These are phyloP conservation scores for Monosporozyma aerobia DNA, from an alignment of 805 yeast species.

Conservation along the genomic window DNA sequence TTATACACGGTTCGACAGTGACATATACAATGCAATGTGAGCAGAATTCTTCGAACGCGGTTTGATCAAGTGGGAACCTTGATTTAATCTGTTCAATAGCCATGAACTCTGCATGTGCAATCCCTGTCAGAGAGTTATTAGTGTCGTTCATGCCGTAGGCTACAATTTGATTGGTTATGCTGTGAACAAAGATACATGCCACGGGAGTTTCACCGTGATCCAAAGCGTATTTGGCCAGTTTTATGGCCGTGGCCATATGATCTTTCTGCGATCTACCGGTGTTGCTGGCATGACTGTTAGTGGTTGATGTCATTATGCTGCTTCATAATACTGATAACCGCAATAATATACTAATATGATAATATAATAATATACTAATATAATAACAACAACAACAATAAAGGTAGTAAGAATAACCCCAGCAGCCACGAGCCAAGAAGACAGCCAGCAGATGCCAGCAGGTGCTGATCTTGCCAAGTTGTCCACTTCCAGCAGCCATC, in stretches of 20 bases:
- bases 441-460: background rate
- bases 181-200: constrained; percentile 61
- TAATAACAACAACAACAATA: too few species aligned
- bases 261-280: background rate
- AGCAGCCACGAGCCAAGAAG: background rate
- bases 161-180: constrained; percentile 38
- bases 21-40: constrained; percentile 66
- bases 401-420: background rate
- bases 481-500: background rate
- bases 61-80: constrained; percentile 14
- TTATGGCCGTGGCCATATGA: constrained; percentile 44
- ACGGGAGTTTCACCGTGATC: constrained; percentile 73
- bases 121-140: constrained; percentile 75
- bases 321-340: too few species aligned
- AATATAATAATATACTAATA: too few species aligned
- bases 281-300: background rate
- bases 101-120: constrained; percentile 85
- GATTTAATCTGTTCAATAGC: constrained; percentile 53
- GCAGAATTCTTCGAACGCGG: constrained; percentile 31
- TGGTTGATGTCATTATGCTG: too few species aligned
- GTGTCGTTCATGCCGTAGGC: constrained; percentile 82
- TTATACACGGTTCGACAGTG: constrained; percentile 95
- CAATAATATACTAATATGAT: too few species aligned
- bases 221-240: constrained; percentile 57
- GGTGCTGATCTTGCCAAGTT: background rate